Conservation (phyloP, 495 filamentous ascomycete genomes). For the Tetracladium marchalianum region DNA sequence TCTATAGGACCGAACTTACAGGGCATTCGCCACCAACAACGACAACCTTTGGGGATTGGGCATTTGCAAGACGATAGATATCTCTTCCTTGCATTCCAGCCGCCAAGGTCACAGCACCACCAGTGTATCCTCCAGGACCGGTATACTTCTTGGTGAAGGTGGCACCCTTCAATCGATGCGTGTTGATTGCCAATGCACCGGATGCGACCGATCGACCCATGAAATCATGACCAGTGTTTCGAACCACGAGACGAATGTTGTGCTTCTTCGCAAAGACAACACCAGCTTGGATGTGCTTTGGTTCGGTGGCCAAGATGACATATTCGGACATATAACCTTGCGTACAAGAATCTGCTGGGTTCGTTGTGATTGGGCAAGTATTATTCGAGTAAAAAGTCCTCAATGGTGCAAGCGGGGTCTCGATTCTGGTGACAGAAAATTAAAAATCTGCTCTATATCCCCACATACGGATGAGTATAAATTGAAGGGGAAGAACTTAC, state of each 20-base stretch:
- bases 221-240: slow-evolving; percentile 37
- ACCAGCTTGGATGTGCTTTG: neutral
- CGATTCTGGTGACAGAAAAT: neutral
- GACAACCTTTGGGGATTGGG: slow-evolving; percentile 27
- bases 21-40: slow-evolving; percentile 41
- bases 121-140: slow-evolving; percentile 24
- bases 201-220: slow-evolving; percentile 37
- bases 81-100: slow-evolving; percentile 47
- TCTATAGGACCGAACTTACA: neutral
- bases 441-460: too few relatives aligned
- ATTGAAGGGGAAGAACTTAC: neutral
- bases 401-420: neutral
- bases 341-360: neutral
- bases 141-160: slow-evolving; percentile 26
- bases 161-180: slow-evolving; percentile 32
- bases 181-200: slow-evolving; percentile 40
- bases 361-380: neutral
- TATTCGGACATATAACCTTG: neutral
- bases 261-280: slow-evolving; percentile 30
- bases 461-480: neutral
- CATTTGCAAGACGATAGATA: slow-evolving; percentile 32
- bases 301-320: neutral
- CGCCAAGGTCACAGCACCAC: slow-evolving; percentile 30
- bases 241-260: slow-evolving; percentile 29
- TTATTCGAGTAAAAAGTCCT: neutral